These are phyloP conservation scores for Penicillium dipodomyicola DNA, from an alignment of 495 filamentous ascomycete genomes.

Conservation along the genomic window DNA sequence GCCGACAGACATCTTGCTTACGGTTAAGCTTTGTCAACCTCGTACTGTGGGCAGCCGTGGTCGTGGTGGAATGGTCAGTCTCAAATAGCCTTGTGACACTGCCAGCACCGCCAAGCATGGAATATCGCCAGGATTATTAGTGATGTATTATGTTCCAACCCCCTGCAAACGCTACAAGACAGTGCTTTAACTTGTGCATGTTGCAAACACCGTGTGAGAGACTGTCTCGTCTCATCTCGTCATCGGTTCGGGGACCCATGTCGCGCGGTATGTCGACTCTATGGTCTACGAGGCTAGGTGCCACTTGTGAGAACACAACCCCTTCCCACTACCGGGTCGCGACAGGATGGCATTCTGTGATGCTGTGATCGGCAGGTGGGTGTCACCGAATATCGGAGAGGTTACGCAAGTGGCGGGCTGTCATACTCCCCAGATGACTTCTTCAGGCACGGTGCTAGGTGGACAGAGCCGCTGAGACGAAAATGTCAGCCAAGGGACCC, in stretches of 20 bases:
- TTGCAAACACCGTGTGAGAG: neutral
- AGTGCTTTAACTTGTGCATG: neutral
- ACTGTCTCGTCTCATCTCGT: neutral
- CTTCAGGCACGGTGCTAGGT: conserved; percentile 7
- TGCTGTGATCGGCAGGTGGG: conserved; percentile 11
- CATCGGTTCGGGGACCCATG: neutral
- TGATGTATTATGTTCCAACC: conserved; percentile 12
- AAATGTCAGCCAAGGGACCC: conserved; percentile 13
- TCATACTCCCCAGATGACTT: conserved; percentile 4
- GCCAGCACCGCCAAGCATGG: neutral
- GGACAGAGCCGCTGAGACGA: conserved; percentile 10
- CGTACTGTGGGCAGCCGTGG: conserved; percentile 13
- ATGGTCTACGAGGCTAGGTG: neutral
- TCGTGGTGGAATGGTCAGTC: conserved; percentile 17
- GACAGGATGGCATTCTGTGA: conserved; percentile 13
- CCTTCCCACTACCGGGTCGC: conserved; percentile 8
- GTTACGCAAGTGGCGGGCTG: conserved; percentile 19
- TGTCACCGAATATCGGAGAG: neutral
- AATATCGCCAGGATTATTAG: conserved; percentile 11
- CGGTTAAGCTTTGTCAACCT: conserved; percentile 15
- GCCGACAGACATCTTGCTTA: conserved; percentile 8
- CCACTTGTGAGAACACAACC: neutral
- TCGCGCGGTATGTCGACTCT: conserved; percentile 1
- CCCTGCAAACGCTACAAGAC: conserved; percentile 3
- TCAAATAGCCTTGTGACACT: conserved; percentile 16